Conservation (phyloP, 106 monocot genomes). For the Ottelia alismoides region DNA sequence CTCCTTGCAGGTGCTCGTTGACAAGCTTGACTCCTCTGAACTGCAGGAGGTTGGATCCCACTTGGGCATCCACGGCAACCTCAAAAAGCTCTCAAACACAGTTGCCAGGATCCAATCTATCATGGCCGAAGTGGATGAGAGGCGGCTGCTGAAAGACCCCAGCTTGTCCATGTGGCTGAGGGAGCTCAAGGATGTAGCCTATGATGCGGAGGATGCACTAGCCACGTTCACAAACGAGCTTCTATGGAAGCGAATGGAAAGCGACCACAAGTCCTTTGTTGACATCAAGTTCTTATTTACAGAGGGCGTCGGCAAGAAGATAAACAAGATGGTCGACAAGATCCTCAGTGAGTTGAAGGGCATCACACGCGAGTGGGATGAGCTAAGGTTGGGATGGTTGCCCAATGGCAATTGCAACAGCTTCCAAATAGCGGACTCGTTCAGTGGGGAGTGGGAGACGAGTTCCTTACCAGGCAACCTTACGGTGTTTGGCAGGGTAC, state of each 20-base stretch:
- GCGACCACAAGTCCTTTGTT: not conserved
- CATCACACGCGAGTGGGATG: not conserved
- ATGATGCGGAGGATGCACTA: slow-evolving; percentile 17
- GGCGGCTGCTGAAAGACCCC: not conserved
- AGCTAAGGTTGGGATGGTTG: not conserved
- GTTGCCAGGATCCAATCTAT: not conserved
- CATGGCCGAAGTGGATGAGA: slow-evolving; percentile 10
- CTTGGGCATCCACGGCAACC: not conserved
- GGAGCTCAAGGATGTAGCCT: slow-evolving; percentile 18
- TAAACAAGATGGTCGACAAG: not conserved
- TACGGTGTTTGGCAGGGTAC: not conserved
- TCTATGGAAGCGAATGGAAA: not conserved
- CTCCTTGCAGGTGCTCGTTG: slow-evolving; percentile 1
- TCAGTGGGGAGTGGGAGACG: not conserved
- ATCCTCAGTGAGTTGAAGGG: not conserved
- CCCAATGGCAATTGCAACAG: not conserved
- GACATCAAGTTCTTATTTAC: not conserved
- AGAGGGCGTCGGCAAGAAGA: not conserved
- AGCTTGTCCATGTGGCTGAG: slow-evolving; percentile 8
- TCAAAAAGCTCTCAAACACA: not conserved
- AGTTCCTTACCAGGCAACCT: not conserved
- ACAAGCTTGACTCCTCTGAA: not conserved
- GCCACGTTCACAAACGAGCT: slow-evolving; percentile 3
- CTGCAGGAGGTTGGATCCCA: not conserved
- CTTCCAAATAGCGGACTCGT: not conserved